A percentile compares a stretch with the other conserved stretches of the same genome.
Evolutionary conservation across 148 eudicot species (phyloP).

Genomic region (Silene conica): DNA sequence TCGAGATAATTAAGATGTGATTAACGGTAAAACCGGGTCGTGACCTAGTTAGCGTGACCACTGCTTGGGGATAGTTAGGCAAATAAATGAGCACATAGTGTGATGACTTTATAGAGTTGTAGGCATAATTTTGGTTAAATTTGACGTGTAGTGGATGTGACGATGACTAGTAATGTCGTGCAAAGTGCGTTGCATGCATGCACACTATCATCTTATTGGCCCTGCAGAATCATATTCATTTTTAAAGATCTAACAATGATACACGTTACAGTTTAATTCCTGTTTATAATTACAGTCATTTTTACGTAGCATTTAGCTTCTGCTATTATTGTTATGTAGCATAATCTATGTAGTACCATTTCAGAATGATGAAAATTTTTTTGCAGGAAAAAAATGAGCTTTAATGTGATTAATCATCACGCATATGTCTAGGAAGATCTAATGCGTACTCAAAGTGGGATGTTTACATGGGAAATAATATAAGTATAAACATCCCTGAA

Average conservation of each 20-base stretch:
- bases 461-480: too few relatives aligned
- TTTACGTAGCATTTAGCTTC: not conserved
- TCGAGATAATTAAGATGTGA: too few relatives aligned
- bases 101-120: not conserved
- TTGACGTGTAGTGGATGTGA: not conserved
- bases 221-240: not conserved
- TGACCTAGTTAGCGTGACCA: too few relatives aligned
- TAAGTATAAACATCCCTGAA: too few relatives aligned
- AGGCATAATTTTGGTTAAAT: not conserved
- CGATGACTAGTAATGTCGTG: not conserved
- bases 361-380: not conserved
- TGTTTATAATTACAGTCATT: not conserved
- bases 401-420: not conserved
- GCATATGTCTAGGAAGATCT: not conserved
- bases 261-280: not conserved
- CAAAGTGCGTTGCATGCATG: not conserved
- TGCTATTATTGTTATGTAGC: not conserved
- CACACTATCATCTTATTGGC: not conserved
- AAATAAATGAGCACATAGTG: too few relatives aligned
- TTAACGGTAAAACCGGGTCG: too few relatives aligned
- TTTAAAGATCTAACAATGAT: not conserved
- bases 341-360: not conserved
- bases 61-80: too few relatives aligned
- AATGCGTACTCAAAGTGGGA: too few relatives aligned
- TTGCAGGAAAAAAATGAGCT: too few relatives aligned